phyloP scores from a whole-genome alignment of 768 basidiomycete species.

The Suillus tomentosus region DNA sequence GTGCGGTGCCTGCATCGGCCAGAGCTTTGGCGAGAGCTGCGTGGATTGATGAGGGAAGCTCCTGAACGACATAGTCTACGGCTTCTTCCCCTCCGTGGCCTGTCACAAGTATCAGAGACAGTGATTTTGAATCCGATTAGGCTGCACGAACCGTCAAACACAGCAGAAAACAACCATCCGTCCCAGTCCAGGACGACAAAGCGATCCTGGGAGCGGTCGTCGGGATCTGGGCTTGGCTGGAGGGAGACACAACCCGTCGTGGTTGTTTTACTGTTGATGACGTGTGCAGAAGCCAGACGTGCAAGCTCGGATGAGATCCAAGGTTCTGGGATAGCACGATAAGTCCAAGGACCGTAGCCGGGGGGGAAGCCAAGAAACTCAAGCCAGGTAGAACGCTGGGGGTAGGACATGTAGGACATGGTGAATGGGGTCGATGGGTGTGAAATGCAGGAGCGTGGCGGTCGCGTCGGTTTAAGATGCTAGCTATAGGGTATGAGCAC shows the following conservation, averaged over 20 bases:
- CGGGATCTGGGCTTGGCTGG: constrained; percentile 48
- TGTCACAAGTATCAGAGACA: constrained; percentile 18
- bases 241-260: constrained; percentile 45
- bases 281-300: constrained; percentile 37
- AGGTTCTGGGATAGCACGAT: constrained; percentile 42
- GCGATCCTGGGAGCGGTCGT: constrained; percentile 48
- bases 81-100: constrained; percentile 52
- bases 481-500: background rate
- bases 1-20: constrained; percentile 9
- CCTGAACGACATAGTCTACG: constrained; percentile 40
- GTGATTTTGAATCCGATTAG: constrained; percentile 8
- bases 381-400: constrained; percentile 3
- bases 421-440: background rate
- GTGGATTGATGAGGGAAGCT: constrained; percentile 37
- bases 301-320: constrained; percentile 42
- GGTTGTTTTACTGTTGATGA: constrained; percentile 18
- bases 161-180: constrained; percentile 45
- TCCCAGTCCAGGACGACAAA: constrained; percentile 43
- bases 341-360: constrained; percentile 23
- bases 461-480: background rate
- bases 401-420: constrained; percentile 5
- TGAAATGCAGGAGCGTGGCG: background rate
- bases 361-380: constrained; percentile 7
- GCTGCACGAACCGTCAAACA: constrained; percentile 47
- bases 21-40: constrained; percentile 27